Evolutionary conservation across 2,329 filamentous ascomycete genomes (phyloP).

Genomic region (Microdochium bolleyi): DNA sequence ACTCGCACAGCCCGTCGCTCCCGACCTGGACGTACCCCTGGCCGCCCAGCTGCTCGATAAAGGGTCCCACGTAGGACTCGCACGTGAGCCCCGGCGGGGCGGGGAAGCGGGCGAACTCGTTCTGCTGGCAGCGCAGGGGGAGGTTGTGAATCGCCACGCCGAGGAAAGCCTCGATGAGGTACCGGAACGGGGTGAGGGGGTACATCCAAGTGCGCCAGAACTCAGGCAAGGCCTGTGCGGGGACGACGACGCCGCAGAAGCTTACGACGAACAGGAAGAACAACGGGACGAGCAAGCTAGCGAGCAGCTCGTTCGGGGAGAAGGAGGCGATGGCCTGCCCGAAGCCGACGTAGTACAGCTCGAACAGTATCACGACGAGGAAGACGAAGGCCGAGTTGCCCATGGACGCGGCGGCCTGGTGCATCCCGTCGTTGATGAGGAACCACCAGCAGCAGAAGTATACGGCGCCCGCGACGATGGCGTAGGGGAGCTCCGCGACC

Average conservation of each 20-base stretch:
- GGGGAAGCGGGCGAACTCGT: slow-evolving; percentile 52
- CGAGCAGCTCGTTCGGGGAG: slow-evolving; percentile 58
- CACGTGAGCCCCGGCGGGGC: slow-evolving; percentile 54
- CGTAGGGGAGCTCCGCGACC: slow-evolving; percentile 63
- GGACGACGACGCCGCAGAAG: slow-evolving; percentile 65
- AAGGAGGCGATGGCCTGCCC: slow-evolving; percentile 62
- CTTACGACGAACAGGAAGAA: slow-evolving; percentile 64
- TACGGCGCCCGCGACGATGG: slow-evolving; percentile 54
- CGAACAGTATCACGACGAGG: slow-evolving; percentile 57
- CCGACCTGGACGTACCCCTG: slow-evolving; percentile 43
- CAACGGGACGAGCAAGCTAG: slow-evolving; percentile 57
- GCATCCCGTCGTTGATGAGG: slow-evolving; percentile 39
- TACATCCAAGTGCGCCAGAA: slow-evolving; percentile 64
- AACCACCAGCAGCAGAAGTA: slow-evolving; percentile 60
- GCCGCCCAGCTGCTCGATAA: slow-evolving; percentile 45
- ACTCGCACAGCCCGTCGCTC: slow-evolving; percentile 51
- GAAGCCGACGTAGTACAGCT: slow-evolving; percentile 57
- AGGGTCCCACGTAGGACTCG: slow-evolving; percentile 46
- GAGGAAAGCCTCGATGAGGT: slow-evolving; percentile 56
- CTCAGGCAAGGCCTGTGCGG: slow-evolving; percentile 44
- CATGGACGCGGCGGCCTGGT: slow-evolving; percentile 44
- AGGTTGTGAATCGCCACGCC: slow-evolving; percentile 45
- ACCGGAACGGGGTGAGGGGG: slow-evolving; percentile 59
- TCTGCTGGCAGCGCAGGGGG: slow-evolving; percentile 43
- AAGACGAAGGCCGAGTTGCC: slow-evolving; percentile 39